These are phyloP conservation scores for Phytophthora fragariae DNA, from an alignment of 352 stramenopile species.

Conservation along the genomic window DNA sequence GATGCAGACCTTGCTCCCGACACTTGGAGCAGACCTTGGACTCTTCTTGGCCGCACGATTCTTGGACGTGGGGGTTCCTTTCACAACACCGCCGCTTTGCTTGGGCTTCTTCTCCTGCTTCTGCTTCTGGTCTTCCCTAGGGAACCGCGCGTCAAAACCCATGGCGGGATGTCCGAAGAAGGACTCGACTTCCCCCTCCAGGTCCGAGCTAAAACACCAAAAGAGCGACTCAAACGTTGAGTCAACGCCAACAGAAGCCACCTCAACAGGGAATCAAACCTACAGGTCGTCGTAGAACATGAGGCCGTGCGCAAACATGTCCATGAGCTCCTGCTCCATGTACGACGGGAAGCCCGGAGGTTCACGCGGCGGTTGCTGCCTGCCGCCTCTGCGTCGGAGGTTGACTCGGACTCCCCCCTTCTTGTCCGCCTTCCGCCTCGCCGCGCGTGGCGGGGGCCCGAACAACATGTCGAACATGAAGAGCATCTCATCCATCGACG, in stretches of 20 bases:
- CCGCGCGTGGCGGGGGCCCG: slow-evolving; percentile 7
- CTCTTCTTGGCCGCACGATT: background rate
- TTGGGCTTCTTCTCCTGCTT: background rate
- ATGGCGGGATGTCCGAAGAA: slow-evolving; percentile 37
- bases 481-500: slow-evolving; percentile 77
- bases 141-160: slow-evolving; percentile 26
- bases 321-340: slow-evolving; percentile 34
- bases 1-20: slow-evolving; percentile 50
- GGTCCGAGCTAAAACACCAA: slow-evolving; percentile 20
- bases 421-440: background rate
- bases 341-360: slow-evolving; percentile 19
- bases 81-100: background rate
- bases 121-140: slow-evolving; percentile 4
- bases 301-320: slow-evolving; percentile 36
- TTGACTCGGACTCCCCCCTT: slow-evolving; percentile 31
- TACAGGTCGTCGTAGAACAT: slow-evolving; percentile 23
- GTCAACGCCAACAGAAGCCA: background rate
- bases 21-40: background rate
- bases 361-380: background rate
- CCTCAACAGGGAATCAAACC: background rate
- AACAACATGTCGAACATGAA: slow-evolving; percentile 86
- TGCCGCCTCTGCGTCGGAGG: slow-evolving; percentile 19
- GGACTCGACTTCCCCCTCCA: slow-evolving; percentile 63
- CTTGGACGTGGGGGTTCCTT: background rate
- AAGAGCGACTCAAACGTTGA: background rate